Evolutionary conservation across 2,329 filamentous ascomycete species (phyloP).

Genomic region (Fusarium beomiforme): DNA sequence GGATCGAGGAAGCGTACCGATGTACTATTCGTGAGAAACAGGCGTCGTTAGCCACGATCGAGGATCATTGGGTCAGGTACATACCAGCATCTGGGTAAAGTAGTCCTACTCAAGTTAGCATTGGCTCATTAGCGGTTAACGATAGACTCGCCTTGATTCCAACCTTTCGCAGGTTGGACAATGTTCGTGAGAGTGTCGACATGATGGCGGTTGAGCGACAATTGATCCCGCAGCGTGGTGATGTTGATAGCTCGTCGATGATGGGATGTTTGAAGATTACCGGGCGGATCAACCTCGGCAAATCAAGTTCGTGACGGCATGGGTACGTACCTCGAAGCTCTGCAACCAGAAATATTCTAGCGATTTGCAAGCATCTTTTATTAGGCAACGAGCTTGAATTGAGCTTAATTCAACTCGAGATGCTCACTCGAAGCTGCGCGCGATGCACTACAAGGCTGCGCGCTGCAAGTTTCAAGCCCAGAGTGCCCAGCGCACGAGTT

Average conservation of each 20-base stretch:
- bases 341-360: slow-evolving; percentile 31
- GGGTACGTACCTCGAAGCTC: slow-evolving; percentile 31
- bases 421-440: slow-evolving; percentile 51
- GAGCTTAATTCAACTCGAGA: slow-evolving; percentile 21
- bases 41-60: slow-evolving; percentile 36
- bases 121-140: background rate
- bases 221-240: slow-evolving; percentile 39
- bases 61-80: slow-evolving; percentile 50
- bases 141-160: slow-evolving; percentile 78
- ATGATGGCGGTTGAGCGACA: slow-evolving; percentile 64
- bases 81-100: slow-evolving; percentile 91
- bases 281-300: slow-evolving; percentile 47
- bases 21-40: slow-evolving; percentile 57
- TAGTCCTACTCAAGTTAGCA: slow-evolving; percentile 71
- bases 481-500: slow-evolving; percentile 45
- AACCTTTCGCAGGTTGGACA: slow-evolving; percentile 86
- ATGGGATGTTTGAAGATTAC: slow-evolving; percentile 38
- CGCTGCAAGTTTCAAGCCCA: slow-evolving; percentile 36
- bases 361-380: slow-evolving; percentile 28
- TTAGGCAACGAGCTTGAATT: background rate
- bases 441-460: slow-evolving; percentile 45
- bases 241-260: slow-evolving; percentile 23
- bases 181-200: slow-evolving; percentile 89
- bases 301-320: slow-evolving; percentile 25
- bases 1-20: slow-evolving; percentile 55